Evolutionary conservation across 805 yeast species (phyloP), one percentile per base, ranked within the genome.

Genomic region (Zygotorulaspora chibaensis): DNA sequence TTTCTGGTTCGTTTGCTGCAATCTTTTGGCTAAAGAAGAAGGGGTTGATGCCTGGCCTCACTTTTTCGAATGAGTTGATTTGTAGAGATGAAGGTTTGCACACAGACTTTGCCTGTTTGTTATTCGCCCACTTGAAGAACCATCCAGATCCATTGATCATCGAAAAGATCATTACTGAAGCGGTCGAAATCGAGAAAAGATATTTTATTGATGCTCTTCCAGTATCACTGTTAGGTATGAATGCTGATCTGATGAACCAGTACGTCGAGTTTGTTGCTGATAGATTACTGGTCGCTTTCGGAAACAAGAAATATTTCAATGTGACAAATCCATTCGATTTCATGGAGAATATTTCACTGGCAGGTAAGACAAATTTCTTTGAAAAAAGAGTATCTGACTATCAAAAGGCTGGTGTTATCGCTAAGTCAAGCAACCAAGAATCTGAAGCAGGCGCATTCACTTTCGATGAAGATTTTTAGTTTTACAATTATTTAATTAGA

Each of bases 351-450:
- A 91, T 91, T 63, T 91, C 98, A 8, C 80, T 91, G 59, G 95
- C 97, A 48, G 99, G 99, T 72, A 91, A 91, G 81, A 91, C 99
- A 61, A 91, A 93, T 77, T 91, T 91, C 81, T 91, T 91, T 66
- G 99, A 91, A 78, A 91, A 91, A 81, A 86, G 99, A 74, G 99
- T 91, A 47, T 86, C 96, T 48, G 99, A 91, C 72, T 91, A 91
- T 74, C 99, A 91, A 75, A 93, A 91, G 76, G 98, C 99, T 48
- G 98, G 99, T 76, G 99, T 91, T 63, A 91, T 91, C 93, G 91
- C 96, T 56, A 76, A 77, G 56, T 68, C 80, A 44, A 69, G 71
- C 56, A 78, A 80, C 58, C 66, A 74, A 51, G 72, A 70, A 51
- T 56, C 67, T 39, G 73, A 70, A 53, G 76, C 74, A 46, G 73